A percentile compares a stretch with the other conserved stretches of the same genome.
Evolutionary conservation across 495 filamentous ascomycete genomes (phyloP).

Genomic region (Hyphodiscus hymeniophilus): DNA sequence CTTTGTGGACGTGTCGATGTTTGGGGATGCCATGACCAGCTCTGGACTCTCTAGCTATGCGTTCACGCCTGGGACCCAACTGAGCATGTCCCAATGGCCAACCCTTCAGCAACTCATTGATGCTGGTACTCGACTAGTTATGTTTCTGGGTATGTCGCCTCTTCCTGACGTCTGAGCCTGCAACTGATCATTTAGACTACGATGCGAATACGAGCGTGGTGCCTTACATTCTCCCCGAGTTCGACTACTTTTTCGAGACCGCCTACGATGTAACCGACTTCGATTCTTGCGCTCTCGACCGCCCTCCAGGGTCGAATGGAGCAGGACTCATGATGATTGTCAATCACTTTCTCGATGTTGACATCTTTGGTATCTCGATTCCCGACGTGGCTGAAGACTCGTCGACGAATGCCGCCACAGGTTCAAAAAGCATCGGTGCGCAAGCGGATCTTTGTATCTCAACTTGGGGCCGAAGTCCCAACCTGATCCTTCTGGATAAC

Average conservation of each 20-base stretch:
- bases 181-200: constrained; percentile 48
- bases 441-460: constrained; percentile 61
- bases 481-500: constrained; percentile 84
- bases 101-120: constrained; percentile 74
- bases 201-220: constrained; percentile 67
- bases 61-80: constrained; percentile 62
- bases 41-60: constrained; percentile 62
- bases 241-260: constrained; percentile 70
- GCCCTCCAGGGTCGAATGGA: constrained; percentile 52
- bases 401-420: constrained; percentile 59
- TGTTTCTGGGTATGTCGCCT: constrained; percentile 32
- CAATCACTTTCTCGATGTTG: constrained; percentile 84
- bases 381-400: constrained; percentile 62
- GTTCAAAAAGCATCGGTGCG: constrained; percentile 60
- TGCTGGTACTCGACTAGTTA: constrained; percentile 39
- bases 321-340: constrained; percentile 70
- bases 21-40: constrained; percentile 49
- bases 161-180: neutral
- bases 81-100: constrained; percentile 74
- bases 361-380: constrained; percentile 64
- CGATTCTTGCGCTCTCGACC: constrained; percentile 54
- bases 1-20: constrained; percentile 51
- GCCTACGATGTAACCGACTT: constrained; percentile 63
- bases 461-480: constrained; percentile 66
- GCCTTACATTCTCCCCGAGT: constrained; percentile 70